Conservation (phyloP, 768 basidiomycete genomes). For the Kwoniella bestiolae region DNA sequence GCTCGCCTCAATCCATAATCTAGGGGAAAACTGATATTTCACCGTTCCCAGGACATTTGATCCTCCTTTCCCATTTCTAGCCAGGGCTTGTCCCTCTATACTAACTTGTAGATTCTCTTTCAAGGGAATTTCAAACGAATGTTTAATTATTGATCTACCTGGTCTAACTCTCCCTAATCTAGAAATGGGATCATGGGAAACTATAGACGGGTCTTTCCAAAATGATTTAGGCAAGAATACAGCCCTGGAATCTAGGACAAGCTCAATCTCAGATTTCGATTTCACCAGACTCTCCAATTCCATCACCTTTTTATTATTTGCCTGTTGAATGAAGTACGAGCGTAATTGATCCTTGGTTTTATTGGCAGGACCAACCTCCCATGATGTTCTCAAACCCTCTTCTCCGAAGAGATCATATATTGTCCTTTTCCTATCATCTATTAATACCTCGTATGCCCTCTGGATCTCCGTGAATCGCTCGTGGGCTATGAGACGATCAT, state of each 20-base stretch:
- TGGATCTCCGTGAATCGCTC: constrained; percentile 75
- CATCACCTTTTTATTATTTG: constrained; percentile 44
- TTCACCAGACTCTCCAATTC: constrained; percentile 54
- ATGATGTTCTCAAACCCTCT: constrained; percentile 57
- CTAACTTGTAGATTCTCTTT: constrained; percentile 49
- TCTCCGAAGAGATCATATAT: constrained; percentile 77
- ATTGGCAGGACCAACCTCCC: constrained; percentile 56
- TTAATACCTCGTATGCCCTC: constrained; percentile 81
- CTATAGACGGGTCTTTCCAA: constrained; percentile 39
- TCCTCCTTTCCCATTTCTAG: constrained; percentile 54
- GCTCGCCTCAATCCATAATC: constrained; percentile 60
- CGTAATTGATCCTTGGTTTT: constrained; percentile 56
- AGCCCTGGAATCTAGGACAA: constrained; percentile 53
- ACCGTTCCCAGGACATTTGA: constrained; percentile 70
- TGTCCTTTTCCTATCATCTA: constrained; percentile 64
- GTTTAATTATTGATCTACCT: constrained; percentile 55
- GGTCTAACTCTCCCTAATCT: constrained; percentile 40
- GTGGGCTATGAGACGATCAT: constrained; percentile 66
- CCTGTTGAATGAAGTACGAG: constrained; percentile 47
- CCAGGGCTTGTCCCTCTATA: constrained; percentile 54
- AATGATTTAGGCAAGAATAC: constrained; percentile 46
- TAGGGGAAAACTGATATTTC: constrained; percentile 75
- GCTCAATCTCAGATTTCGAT: constrained; percentile 50
- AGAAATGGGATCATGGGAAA: constrained; percentile 41
- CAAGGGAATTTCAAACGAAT: constrained; percentile 58